These are phyloP conservation scores for Crithidia mellificae DNA, from an alignment of 208 protist species.

Conservation along the genomic window DNA sequence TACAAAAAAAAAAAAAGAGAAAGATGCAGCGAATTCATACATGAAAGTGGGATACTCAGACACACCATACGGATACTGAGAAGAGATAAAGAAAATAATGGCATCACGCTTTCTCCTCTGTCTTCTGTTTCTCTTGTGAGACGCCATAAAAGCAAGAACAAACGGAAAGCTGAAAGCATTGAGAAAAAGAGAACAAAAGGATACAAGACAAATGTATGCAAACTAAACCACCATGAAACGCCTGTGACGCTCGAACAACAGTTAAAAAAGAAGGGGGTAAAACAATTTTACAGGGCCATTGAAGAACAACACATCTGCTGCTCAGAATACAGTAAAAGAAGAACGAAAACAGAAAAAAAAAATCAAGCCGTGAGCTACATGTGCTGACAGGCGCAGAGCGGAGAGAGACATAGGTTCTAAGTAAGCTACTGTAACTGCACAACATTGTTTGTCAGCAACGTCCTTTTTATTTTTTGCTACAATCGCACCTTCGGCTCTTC, in stretches of 20 bases:
- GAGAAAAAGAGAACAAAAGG: constrained; percentile 1
- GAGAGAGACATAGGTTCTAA: too few species aligned
- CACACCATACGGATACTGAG: background rate
- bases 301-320: background rate
- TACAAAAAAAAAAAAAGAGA: constrained; percentile 3
- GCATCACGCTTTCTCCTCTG: background rate
- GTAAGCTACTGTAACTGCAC: too few species aligned
- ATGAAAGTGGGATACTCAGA: background rate
- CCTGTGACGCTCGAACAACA: background rate
- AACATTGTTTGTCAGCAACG: too few species aligned
- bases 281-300: too few species aligned
- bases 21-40: background rate
- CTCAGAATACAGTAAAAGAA: background rate
- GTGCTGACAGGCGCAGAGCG: too few species aligned
- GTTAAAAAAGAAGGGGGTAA: constrained; percentile 8
- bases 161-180: background rate
- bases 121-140: background rate
- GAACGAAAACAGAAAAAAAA: background rate
- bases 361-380: background rate
- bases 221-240: background rate
- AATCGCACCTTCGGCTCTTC: too few species aligned
- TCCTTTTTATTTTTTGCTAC: too few species aligned
- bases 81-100: background rate
- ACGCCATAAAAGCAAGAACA: background rate
- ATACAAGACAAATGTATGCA: background rate